These are phyloP conservation scores for Tricholoma sp. DNA, from an alignment of 768 basidiomycete species.

Conservation along the genomic window DNA sequence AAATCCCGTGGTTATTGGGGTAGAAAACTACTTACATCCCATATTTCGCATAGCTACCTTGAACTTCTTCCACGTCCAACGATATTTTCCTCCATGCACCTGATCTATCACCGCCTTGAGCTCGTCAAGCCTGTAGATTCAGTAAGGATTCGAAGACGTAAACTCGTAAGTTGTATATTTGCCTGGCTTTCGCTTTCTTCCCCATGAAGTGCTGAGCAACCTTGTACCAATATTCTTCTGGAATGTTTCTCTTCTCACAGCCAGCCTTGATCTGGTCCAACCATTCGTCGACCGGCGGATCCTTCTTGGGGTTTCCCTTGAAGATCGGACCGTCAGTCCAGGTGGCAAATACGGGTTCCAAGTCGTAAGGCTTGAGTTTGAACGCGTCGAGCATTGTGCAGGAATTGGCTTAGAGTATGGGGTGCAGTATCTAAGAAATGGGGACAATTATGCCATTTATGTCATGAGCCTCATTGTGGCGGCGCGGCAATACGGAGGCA, in stretches of 20 bases:
- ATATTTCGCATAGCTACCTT: conserved; percentile 73
- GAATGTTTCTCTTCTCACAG: conserved; percentile 65
- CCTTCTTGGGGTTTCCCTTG: conserved; percentile 63
- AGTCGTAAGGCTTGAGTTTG: conserved; percentile 74
- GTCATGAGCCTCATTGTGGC: conserved; percentile 15
- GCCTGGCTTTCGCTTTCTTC: conserved; percentile 59
- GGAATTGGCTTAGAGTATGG: conserved; percentile 2
- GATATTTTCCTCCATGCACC: conserved; percentile 71
- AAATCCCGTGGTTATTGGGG: background rate
- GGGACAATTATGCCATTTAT: conserved; percentile 8
- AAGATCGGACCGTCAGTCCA: conserved; percentile 69
- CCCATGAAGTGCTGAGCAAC: conserved; percentile 76
- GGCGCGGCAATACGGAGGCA: conserved; percentile 6
- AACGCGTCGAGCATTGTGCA: conserved; percentile 62
- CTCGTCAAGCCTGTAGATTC: conserved; percentile 45
- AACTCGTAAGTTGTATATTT: conserved; percentile 2
- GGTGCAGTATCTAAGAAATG: too few species aligned
- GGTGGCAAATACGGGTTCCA: conserved; percentile 57
- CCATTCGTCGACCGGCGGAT: conserved; percentile 68
- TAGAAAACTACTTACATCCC: conserved; percentile 55
- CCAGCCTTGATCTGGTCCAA: conserved; percentile 65
- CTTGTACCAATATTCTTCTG: conserved; percentile 80
- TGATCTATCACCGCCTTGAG: conserved; percentile 69
- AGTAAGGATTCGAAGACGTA: background rate
- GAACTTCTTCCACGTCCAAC: conserved; percentile 84